phyloP scores from a whole-genome alignment of 2,329 filamentous ascomycete genomes.

The Chaetomium sp. region DNA sequence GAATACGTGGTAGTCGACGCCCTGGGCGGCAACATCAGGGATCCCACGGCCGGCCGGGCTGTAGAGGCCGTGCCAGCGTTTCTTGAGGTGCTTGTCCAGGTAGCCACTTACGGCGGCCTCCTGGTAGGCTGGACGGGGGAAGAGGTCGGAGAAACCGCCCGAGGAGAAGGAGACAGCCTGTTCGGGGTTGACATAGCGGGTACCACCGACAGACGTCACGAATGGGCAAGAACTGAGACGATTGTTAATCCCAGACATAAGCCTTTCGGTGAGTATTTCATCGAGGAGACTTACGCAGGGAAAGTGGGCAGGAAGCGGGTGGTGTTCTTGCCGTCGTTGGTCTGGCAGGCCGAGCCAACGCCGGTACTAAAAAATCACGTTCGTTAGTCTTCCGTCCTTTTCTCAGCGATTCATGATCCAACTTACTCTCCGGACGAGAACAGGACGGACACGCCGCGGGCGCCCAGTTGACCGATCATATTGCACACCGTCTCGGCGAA shows the following conservation, averaged over 20 bases:
- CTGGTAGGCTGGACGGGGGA: constrained; percentile 37
- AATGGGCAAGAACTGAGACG: constrained; percentile 42
- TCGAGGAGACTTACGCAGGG: constrained; percentile 33
- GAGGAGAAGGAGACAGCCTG: constrained; percentile 25
- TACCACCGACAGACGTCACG: constrained; percentile 54
- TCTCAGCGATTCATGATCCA: background rate
- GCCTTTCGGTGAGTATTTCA: background rate
- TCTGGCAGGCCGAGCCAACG: constrained; percentile 52
- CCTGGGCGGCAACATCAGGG: constrained; percentile 50
- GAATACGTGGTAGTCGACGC: constrained; percentile 27
- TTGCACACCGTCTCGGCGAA: constrained; percentile 57
- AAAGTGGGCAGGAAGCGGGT: constrained; percentile 45
- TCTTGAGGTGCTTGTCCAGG: constrained; percentile 29
- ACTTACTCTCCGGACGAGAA: constrained; percentile 45
- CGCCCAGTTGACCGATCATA: constrained; percentile 56
- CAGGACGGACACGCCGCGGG: constrained; percentile 57
- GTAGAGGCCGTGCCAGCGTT: constrained; percentile 37
- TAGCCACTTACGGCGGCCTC: constrained; percentile 32
- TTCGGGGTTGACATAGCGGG: constrained; percentile 32
- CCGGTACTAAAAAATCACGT: constrained; percentile 37
- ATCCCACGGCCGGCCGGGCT: constrained; percentile 38
- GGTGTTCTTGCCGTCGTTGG: constrained; percentile 45
- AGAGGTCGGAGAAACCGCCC: constrained; percentile 43
- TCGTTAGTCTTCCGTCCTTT: background rate
- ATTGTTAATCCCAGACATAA: background rate